These are phyloP conservation scores for Vaccinium darrowii DNA, from an alignment of 148 eudicot genomes.

Conservation along the genomic window DNA sequence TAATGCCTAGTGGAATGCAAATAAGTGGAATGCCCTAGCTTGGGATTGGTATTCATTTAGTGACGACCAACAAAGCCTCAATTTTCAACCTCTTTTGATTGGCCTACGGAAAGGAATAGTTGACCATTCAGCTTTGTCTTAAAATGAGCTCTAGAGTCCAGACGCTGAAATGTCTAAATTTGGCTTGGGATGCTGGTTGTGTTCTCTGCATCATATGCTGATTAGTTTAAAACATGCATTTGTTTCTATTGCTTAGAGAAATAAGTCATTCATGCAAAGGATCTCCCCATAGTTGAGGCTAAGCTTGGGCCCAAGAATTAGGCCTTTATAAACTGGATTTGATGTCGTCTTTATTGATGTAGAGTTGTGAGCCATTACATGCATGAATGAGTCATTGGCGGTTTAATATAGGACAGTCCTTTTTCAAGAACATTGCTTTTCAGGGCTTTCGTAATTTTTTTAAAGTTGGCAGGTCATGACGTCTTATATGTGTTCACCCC, in stretches of 20 bases:
- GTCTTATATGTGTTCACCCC: not conserved
- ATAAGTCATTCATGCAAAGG: not conserved
- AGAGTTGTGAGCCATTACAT: not conserved
- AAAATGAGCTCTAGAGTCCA: not conserved
- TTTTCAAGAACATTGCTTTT: not conserved
- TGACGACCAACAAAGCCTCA: not conserved
- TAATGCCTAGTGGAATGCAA: not conserved
- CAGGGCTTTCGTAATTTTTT: not conserved
- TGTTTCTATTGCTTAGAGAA: not conserved
- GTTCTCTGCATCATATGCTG: not conserved
- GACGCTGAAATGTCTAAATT: not conserved
- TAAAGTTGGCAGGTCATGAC: not conserved
- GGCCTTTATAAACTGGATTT: not conserved
- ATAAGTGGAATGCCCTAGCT: slow-evolving; percentile 12
- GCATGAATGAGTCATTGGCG: not conserved
- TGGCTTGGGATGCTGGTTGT: not conserved
- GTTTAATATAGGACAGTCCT: not conserved
- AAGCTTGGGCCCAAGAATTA: not conserved
- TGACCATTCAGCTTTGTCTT: slow-evolving; percentile 9
- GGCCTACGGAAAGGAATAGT: not conserved
- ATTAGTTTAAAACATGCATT: not conserved
- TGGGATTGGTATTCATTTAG: not conserved
- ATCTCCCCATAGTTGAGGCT: not conserved
- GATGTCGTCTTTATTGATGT: not conserved
- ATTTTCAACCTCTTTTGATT: not conserved